Conservation (phyloP, 1,139 yeast species). For the Yamadazyma sp. region DNA sequence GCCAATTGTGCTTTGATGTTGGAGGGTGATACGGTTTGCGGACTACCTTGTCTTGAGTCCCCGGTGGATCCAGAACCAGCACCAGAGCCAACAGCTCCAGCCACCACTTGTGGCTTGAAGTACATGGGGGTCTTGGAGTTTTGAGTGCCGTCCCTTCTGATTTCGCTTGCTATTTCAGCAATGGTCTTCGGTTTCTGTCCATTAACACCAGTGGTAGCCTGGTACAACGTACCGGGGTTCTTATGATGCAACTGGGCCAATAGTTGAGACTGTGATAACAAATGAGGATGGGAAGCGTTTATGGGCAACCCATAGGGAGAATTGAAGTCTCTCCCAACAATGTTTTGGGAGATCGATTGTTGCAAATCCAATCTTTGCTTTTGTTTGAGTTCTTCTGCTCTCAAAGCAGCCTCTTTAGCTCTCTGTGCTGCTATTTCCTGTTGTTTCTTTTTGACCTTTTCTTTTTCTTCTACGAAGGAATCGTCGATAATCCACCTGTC, state of each 20-base stretch:
- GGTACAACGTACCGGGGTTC: constrained; percentile 9
- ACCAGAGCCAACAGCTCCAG: constrained; percentile 1
- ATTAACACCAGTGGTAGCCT: constrained; percentile 5
- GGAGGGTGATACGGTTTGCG: constrained; percentile 14
- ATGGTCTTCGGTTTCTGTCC: constrained; percentile 47
- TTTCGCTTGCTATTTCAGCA: constrained; percentile 58
- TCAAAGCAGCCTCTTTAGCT: constrained; percentile 56
- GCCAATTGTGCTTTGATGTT: constrained; percentile 54
- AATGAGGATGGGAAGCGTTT: constrained; percentile 13
- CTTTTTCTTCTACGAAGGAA: constrained; percentile 77
- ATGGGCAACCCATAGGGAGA: constrained; percentile 27
- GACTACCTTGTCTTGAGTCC: not conserved
- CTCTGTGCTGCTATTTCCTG: constrained; percentile 60
- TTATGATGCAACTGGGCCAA: constrained; percentile 24
- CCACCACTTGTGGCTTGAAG: constrained; percentile 28
- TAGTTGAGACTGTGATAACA: constrained; percentile 27
- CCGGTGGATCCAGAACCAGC: no score
- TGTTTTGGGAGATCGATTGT: constrained; percentile 26
- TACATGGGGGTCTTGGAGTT: constrained; percentile 36
- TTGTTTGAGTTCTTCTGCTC: constrained; percentile 52
- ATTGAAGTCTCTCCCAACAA: constrained; percentile 27
- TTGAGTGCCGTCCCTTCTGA: constrained; percentile 37
- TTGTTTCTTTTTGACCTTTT: constrained; percentile 68
- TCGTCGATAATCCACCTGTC: constrained; percentile 95
- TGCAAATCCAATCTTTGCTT: constrained; percentile 36